phyloP scores from a whole-genome alignment of 2,329 filamentous ascomycete genomes.

The Pseudocercospora fijiensis region DNA sequence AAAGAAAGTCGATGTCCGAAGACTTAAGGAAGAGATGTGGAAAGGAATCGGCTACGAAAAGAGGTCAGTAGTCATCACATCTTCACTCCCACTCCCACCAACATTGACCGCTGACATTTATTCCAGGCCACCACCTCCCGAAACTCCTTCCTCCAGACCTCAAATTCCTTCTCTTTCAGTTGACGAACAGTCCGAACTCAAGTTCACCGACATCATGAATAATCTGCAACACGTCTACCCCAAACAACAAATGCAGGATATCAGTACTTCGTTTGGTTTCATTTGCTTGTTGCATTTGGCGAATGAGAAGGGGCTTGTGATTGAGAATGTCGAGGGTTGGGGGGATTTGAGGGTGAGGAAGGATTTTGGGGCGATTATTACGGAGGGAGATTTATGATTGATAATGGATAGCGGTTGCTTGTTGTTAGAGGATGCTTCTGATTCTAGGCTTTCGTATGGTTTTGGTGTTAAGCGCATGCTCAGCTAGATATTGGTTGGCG shows the following conservation, averaged over 20 bases:
- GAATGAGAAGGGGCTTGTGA: constrained; percentile 85
- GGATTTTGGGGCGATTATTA: constrained; percentile 40
- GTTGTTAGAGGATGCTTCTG: no score
- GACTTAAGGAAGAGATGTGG: constrained; percentile 66
- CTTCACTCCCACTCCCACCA: neutral
- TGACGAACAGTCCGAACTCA: constrained; percentile 58
- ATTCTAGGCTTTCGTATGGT: no score
- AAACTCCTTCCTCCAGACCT: constrained; percentile 17
- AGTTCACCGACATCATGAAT: constrained; percentile 92
- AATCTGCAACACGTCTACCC: constrained; percentile 82
- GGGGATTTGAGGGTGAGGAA: constrained; percentile 51
- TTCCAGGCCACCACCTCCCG: constrained; percentile 14
- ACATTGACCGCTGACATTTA: neutral
- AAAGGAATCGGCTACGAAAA: constrained; percentile 56
- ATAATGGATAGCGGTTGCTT: no score
- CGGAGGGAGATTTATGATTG: constrained; percentile 24
- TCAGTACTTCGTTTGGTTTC: constrained; percentile 90
- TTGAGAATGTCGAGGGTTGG: constrained; percentile 61
- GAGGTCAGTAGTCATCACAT: constrained; percentile 22
- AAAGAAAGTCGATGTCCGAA: constrained; percentile 65
- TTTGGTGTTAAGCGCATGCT: no score
- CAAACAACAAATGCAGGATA: constrained; percentile 82
- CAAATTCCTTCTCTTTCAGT: constrained; percentile 29
- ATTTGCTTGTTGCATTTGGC: constrained; percentile 88
- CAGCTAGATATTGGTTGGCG: no score